A percentile compares a stretch with the other conserved stretches of the same genome.
Conservation (phyloP, 306 rosid genomes). For the Ceratonia siliqua region DNA sequence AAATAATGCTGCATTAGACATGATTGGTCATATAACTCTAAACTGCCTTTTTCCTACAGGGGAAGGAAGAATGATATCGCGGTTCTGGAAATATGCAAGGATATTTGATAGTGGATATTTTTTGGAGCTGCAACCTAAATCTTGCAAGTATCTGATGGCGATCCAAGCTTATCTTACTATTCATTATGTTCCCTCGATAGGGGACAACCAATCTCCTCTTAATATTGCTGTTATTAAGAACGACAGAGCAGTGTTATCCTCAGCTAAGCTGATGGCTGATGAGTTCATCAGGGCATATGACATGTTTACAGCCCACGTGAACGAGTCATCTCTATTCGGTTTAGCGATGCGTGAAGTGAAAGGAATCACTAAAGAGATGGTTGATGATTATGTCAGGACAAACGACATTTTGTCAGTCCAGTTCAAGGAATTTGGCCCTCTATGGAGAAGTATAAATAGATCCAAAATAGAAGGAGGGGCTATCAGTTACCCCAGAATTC, state of each 20-base stretch:
- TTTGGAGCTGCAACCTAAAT: not conserved
- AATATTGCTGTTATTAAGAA: not conserved
- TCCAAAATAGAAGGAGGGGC: not conserved
- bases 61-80: not conserved
- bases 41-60: not conserved
- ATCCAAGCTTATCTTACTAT: not conserved
- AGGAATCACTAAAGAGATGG: not conserved
- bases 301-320: not conserved
- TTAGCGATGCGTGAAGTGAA: too few species aligned
- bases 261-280: not conserved
- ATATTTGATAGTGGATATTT: not conserved
- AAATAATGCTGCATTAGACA: not conserved
- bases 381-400: not conserved
- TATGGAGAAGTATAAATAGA: not conserved
- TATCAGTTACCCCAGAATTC: not conserved
- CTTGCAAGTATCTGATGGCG: not conserved
- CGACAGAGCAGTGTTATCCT: not conserved
- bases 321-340: not conserved
- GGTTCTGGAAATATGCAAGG: not conserved
- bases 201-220: not conserved
- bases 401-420: not conserved
- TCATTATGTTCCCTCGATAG: not conserved
- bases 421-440: not conserved
- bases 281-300: not conserved
- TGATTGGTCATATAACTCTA: not conserved